Evolutionary conservation across 2,329 filamentous ascomycete species (phyloP).

Genomic region (Claviceps fusiformis): DNA sequence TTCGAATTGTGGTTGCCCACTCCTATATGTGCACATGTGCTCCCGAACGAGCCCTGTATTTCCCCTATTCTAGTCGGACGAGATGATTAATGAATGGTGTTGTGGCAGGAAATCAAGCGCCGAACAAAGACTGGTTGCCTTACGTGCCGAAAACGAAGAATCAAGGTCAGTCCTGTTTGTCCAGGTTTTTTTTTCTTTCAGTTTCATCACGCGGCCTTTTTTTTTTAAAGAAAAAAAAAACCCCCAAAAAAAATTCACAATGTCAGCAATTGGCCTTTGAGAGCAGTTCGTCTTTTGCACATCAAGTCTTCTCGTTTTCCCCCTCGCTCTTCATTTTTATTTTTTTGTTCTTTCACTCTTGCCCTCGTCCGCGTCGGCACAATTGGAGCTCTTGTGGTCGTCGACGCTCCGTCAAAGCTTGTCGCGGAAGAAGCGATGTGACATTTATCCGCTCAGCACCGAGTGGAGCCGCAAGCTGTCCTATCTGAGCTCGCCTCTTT

Average conservation of each 20-base stretch:
- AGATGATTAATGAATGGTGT: conserved; percentile 3
- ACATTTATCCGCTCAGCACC: conserved; percentile 2
- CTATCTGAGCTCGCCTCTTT: neutral
- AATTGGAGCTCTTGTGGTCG: neutral
- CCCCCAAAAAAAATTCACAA: no score
- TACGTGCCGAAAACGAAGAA: conserved; percentile 47
- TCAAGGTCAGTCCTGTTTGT: conserved; percentile 36
- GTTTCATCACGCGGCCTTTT: neutral
- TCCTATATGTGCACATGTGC: no score
- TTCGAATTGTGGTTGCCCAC: no score
- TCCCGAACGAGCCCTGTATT: neutral
- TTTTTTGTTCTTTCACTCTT: neutral
- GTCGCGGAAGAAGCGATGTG: neutral
- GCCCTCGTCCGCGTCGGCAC: neutral
- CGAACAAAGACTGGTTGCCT: conserved; percentile 50
- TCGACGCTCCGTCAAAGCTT: neutral
- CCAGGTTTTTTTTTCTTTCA: conserved; percentile 6
- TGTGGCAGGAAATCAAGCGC: conserved; percentile 45
- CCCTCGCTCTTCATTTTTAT: neutral
- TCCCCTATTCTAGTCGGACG: neutral
- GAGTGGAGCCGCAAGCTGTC: conserved; percentile 2
- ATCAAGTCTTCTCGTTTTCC: neutral
- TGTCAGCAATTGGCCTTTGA: no score
- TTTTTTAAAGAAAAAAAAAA: neutral
- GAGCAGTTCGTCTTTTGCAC: no score